Percentiles rank a stretch among this genome's conserved stretches.
Evolutionary conservation across 2,329 filamentous ascomycete genomes (phyloP).

Genomic region (Fusarium sp.): DNA sequence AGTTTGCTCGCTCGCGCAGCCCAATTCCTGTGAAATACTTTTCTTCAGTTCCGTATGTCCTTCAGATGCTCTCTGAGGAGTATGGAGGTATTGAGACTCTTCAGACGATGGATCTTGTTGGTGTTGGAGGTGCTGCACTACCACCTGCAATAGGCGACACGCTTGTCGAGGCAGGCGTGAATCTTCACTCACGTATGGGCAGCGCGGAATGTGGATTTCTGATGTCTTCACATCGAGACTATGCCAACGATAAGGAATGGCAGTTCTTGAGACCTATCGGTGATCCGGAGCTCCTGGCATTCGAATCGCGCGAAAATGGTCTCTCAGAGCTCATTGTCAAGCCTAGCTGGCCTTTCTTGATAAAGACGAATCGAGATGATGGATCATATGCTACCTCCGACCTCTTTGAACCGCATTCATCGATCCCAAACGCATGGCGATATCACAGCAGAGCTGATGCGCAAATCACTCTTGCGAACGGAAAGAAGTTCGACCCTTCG

Average conservation of each 20-base stretch:
- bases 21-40: conserved; percentile 64
- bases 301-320: conserved; percentile 59
- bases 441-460: conserved; percentile 73
- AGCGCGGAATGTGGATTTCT: conserved; percentile 76
- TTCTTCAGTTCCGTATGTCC: conserved; percentile 70
- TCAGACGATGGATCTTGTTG: conserved; percentile 68
- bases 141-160: conserved; percentile 64
- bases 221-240: conserved; percentile 71
- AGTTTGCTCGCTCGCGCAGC: conserved; percentile 49
- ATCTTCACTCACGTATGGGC: conserved; percentile 72
- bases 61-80: conserved; percentile 64
- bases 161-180: conserved; percentile 64
- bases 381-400: conserved; percentile 74
- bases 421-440: conserved; percentile 67
- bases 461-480: conserved; percentile 72
- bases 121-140: conserved; percentile 72
- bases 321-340: conserved; percentile 68
- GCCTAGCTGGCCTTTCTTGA: conserved; percentile 68
- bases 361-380: conserved; percentile 68
- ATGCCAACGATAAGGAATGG: conserved; percentile 67
- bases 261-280: conserved; percentile 65
- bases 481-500: conserved; percentile 77
- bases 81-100: conserved; percentile 57
- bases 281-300: conserved; percentile 52
- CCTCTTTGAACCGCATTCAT: conserved; percentile 68